Conservation (phyloP, 2,329 filamentous ascomycete species). For the Ascochyta fabae region DNA sequence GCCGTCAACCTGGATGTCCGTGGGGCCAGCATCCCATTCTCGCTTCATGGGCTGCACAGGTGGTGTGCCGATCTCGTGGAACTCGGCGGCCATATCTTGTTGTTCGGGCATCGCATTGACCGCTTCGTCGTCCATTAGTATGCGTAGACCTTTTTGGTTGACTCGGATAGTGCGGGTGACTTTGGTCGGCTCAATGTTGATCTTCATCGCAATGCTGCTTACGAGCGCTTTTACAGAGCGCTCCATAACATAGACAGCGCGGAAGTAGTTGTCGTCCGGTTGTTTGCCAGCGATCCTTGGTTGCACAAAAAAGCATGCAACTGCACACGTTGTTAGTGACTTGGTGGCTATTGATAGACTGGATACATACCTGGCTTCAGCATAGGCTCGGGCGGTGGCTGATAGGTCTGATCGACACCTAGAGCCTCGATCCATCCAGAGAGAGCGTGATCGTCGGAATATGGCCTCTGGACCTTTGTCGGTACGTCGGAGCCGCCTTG, state of each 20-base stretch:
- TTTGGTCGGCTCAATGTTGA: constrained; percentile 74
- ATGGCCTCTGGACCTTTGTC: constrained; percentile 63
- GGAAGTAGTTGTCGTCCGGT: constrained; percentile 71
- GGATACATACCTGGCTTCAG: constrained; percentile 66
- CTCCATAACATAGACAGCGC: constrained; percentile 83
- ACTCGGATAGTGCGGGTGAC: constrained; percentile 76
- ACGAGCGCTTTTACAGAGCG: constrained; percentile 78
- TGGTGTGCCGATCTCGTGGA: constrained; percentile 66
- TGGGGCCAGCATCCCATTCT: constrained; percentile 60
- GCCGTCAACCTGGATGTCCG: constrained; percentile 57
- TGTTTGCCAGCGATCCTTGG: constrained; percentile 58
- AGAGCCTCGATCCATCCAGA: constrained; percentile 89
- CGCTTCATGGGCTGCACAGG: constrained; percentile 56
- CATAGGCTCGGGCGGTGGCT: constrained; percentile 74
- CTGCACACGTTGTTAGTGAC: constrained; percentile 53
- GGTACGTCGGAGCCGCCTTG: constrained; percentile 56
- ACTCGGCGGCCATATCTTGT: constrained; percentile 81
- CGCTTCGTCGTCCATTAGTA: constrained; percentile 90
- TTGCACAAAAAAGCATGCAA: constrained; percentile 89
- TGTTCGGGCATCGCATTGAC: constrained; percentile 84
- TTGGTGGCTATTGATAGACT: constrained; percentile 9
- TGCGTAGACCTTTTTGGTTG: constrained; percentile 75
- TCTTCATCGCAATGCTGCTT: constrained; percentile 76
- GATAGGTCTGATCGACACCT: constrained; percentile 86
- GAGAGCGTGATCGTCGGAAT: constrained; percentile 68